A percentile compares a stretch with the other conserved stretches of the same genome.
Evolutionary conservation across 1,284 basidiomycete species (phyloP).

Genomic region (Ganoderma boninense): DNA sequence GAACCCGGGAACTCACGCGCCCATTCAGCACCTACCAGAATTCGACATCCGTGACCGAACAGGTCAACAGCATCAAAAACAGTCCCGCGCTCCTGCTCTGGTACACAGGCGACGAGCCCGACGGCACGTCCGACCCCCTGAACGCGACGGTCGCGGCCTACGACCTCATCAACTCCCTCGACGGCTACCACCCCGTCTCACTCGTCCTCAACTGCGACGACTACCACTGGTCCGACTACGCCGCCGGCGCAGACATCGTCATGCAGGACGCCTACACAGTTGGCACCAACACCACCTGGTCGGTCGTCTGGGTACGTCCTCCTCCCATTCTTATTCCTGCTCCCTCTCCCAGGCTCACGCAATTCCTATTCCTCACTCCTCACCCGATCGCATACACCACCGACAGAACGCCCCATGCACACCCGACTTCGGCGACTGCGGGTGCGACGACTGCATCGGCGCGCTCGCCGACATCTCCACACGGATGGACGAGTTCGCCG

Average conservation of each 20-base stretch:
- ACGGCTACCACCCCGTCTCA: conserved; percentile 80
- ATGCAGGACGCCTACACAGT: conserved; percentile 68
- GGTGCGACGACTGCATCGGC: conserved; percentile 63
- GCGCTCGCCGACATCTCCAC: conserved; percentile 68
- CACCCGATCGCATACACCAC: not conserved
- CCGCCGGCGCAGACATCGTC: conserved; percentile 67
- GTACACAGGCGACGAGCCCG: conserved; percentile 83
- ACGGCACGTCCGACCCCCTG: conserved; percentile 72
- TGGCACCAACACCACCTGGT: conserved; percentile 74
- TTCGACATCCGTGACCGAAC: conserved; percentile 61
- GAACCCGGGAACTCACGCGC: too few relatives aligned
- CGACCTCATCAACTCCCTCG: conserved; percentile 69
- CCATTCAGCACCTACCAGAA: conserved; percentile 67
- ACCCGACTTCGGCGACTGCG: conserved; percentile 72
- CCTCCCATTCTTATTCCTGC: too few relatives aligned
- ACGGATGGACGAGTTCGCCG: conserved; percentile 68
- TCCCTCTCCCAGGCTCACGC: too few relatives aligned
- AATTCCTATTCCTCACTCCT: too few relatives aligned
- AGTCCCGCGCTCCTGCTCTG: conserved; percentile 77
- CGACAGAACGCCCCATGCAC: conserved; percentile 58
- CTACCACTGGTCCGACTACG: conserved; percentile 68
- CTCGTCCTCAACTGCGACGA: conserved; percentile 79
- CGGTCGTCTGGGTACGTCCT: conserved; percentile 52
- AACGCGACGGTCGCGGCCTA: conserved; percentile 65
- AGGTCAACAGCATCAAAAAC: conserved; percentile 73